Evolutionary conservation across 148 eudicot genomes (phyloP).

Genomic region (Arbutus unedo): DNA sequence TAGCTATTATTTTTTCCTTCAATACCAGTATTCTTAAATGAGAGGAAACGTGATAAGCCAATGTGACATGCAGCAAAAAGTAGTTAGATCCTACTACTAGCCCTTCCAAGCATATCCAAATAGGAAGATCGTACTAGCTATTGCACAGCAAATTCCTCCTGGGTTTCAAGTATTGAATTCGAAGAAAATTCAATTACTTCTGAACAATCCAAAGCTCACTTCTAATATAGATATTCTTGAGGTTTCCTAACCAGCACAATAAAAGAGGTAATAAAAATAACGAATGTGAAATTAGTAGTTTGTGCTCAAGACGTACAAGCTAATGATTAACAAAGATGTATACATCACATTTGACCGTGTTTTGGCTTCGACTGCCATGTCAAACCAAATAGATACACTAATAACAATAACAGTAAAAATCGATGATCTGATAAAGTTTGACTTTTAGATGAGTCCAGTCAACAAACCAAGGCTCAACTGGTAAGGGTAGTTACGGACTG

Average conservation of each 20-base stretch:
- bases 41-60: neutral
- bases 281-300: neutral
- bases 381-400: neutral
- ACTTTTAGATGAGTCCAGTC: neutral
- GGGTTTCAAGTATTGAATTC: neutral
- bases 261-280: neutral
- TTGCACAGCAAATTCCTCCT: neutral
- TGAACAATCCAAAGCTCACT: neutral
- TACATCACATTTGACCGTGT: neutral
- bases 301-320: neutral
- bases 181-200: neutral
- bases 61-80: neutral
- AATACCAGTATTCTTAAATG: neutral
- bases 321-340: neutral
- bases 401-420: neutral
- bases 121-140: neutral
- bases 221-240: neutral
- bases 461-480: neutral
- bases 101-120: neutral
- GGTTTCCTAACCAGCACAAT: conserved; percentile 13
- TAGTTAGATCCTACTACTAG: neutral
- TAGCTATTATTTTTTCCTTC: neutral
- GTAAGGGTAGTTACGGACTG: neutral
- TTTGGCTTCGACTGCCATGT: neutral
- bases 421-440: neutral